Conservation (phyloP, 768 basidiomycete species). For the Myochromella boudieri region DNA sequence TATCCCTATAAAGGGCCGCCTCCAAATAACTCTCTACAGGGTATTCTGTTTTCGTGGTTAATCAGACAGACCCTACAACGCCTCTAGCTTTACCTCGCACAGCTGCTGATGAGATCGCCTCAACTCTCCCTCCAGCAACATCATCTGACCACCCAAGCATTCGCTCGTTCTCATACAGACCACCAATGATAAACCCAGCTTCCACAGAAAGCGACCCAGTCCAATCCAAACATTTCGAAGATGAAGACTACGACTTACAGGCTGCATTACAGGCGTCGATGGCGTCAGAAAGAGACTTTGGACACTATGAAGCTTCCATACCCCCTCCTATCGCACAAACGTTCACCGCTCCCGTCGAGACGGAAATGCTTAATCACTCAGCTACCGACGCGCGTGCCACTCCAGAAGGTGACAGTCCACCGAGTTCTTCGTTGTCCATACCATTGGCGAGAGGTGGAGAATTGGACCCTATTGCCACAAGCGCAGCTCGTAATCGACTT, state of each 20-base stretch:
- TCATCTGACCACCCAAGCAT: slow-evolving; percentile 14
- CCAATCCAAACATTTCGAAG: slow-evolving; percentile 52
- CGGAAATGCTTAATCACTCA: slow-evolving; percentile 7
- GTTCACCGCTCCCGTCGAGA: slow-evolving; percentile 20
- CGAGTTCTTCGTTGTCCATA: too few species aligned
- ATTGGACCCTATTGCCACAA: slow-evolving; percentile 62
- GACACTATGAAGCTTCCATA: slow-evolving; percentile 17
- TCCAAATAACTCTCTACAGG: slow-evolving; percentile 41
- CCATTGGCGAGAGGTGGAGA: slow-evolving; percentile 15
- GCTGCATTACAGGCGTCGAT: slow-evolving; percentile 85
- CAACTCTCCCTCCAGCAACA: slow-evolving; percentile 54
- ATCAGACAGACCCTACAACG: slow-evolving; percentile 55
- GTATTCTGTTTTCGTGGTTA: slow-evolving; percentile 79
- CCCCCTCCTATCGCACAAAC: slow-evolving; percentile 26
- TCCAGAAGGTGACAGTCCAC: too few species aligned
- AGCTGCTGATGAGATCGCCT: slow-evolving; percentile 71
- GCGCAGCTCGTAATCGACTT: slow-evolving; percentile 60
- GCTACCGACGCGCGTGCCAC: slow-evolving; percentile 6
- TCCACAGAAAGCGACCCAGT: slow-evolving; percentile 7
- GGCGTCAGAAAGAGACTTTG: slow-evolving; percentile 23
- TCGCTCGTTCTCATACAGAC: slow-evolving; percentile 3
- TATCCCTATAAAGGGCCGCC: background rate
- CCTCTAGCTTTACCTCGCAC: slow-evolving; percentile 59
- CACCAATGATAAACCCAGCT: slow-evolving; percentile 4
- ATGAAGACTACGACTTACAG: slow-evolving; percentile 88